phyloP scores from a whole-genome alignment of 83 land plant species.

The Diphasiastrum complanatum region DNA sequence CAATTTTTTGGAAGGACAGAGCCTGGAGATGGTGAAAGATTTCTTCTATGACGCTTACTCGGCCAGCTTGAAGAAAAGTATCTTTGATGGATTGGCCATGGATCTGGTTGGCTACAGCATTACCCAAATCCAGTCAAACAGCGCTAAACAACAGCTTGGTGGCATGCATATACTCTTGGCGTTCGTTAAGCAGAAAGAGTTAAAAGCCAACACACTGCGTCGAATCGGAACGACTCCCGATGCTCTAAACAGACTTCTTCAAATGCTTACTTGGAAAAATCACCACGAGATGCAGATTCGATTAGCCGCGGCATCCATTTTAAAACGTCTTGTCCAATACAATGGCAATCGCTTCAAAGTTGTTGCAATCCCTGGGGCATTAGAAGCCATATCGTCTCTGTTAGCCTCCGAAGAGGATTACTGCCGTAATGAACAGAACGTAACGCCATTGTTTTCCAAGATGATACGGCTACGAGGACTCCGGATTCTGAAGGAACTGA shows the following conservation, averaged over 20 bases:
- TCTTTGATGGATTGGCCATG: conserved; percentile 79
- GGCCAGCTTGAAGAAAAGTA: conserved; percentile 53
- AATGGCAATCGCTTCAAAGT: conserved; percentile 54
- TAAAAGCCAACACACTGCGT: conserved; percentile 48
- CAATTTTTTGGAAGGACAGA: conserved; percentile 18
- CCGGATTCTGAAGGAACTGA: no score
- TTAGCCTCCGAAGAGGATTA: no score
- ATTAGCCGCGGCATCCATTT: conserved; percentile 45
- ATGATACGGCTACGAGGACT: no score
- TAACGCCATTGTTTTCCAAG: no score
- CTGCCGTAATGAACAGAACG: no score
- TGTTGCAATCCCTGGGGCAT: conserved; percentile 65
- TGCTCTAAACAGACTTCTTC: conserved; percentile 58
- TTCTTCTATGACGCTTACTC: conserved; percentile 82
- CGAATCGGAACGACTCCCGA: conserved; percentile 47
- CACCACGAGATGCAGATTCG: conserved; percentile 54
- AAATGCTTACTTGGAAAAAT: conserved; percentile 77
- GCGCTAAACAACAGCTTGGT: conserved; percentile 50
- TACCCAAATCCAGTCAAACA: conserved; percentile 43
- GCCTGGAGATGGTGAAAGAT: conserved; percentile 30
- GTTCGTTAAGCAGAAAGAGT: conserved; percentile 23
- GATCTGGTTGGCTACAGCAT: conserved; percentile 59
- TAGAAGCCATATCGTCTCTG: no score
- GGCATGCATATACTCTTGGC: conserved; percentile 47
- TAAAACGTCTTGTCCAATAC: conserved; percentile 44